Evolutionary conservation across 2,329 filamentous ascomycete species (phyloP).

Genomic region (Cyphellophora europaea): DNA sequence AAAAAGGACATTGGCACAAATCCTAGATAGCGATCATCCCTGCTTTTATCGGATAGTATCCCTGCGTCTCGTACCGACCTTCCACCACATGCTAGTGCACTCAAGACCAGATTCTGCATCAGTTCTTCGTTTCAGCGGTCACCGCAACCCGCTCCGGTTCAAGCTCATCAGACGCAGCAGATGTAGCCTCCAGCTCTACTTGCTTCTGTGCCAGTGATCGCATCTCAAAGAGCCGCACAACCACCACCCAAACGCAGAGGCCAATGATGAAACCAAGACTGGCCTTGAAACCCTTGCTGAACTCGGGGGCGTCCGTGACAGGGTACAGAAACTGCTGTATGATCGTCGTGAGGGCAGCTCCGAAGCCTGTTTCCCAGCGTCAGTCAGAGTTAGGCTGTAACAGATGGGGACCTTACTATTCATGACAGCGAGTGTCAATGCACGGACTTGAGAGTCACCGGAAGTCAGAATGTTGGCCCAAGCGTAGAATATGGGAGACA

Average conservation of each 20-base stretch:
- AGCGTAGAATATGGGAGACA: constrained; percentile 26
- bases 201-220: too few species aligned
- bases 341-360: constrained; percentile 21
- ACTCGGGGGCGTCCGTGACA: constrained; percentile 23
- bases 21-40: too few species aligned
- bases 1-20: too few species aligned
- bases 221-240: constrained; percentile 16
- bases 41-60: too few species aligned
- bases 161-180: too few species aligned
- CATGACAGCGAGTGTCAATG: constrained; percentile 26
- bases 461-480: constrained; percentile 28
- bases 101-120: constrained; percentile 1
- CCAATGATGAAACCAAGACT: constrained; percentile 20
- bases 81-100: too few species aligned
- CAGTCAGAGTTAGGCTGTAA: too few species aligned
- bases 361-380: too few species aligned
- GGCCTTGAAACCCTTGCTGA: constrained; percentile 20
- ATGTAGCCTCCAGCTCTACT: too few species aligned
- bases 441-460: constrained; percentile 25
- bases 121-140: neutral
- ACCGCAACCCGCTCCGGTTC: neutral
- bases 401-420: too few species aligned
- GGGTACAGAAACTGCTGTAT: constrained; percentile 27
- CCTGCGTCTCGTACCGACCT: too few species aligned
- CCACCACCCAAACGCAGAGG: constrained; percentile 19